A percentile compares a stretch with the other conserved stretches of the same genome.
These are phyloP conservation scores for Penicillium flavigenum DNA, from an alignment of 495 filamentous ascomycete species.

Conservation along the genomic window DNA sequence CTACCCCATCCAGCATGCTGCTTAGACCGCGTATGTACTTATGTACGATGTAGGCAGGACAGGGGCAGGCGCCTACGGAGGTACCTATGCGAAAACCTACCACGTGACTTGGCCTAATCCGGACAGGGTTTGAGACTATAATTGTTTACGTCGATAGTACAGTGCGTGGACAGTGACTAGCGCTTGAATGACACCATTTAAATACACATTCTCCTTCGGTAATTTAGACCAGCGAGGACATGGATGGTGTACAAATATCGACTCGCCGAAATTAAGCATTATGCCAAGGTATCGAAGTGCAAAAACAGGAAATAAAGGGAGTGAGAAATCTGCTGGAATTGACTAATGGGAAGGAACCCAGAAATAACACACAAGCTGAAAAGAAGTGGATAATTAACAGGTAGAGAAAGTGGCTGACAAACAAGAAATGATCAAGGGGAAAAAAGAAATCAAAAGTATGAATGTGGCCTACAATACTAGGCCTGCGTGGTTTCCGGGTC, in stretches of 20 bases:
- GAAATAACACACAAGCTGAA: not conserved
- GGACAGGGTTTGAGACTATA: not conserved
- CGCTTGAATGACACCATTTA: not conserved
- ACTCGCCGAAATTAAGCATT: slow-evolving; percentile 3
- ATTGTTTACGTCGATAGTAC: not conserved
- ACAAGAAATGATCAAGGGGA: not conserved
- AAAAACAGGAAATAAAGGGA: not conserved
- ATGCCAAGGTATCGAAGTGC: not conserved
- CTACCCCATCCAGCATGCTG: not conserved
- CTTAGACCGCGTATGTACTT: not conserved
- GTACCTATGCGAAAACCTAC: not conserved
- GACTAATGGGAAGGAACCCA: not conserved
- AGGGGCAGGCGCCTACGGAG: not conserved
- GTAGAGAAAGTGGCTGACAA: not conserved
- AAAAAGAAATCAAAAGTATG: not conserved
- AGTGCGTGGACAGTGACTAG: not conserved
- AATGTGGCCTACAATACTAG: not conserved
- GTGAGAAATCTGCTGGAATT: not conserved
- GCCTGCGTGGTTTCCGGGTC: not conserved
- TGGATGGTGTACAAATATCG: not conserved
- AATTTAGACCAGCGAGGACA: not conserved
- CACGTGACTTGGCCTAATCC: slow-evolving; percentile 16
- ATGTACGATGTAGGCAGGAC: not conserved
- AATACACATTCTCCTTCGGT: not conserved
- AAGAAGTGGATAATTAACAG: slow-evolving; percentile 1